These are phyloP conservation scores for Solanum medicagineum DNA, from an alignment of 257 asterid genomes.

Conservation along the genomic window DNA sequence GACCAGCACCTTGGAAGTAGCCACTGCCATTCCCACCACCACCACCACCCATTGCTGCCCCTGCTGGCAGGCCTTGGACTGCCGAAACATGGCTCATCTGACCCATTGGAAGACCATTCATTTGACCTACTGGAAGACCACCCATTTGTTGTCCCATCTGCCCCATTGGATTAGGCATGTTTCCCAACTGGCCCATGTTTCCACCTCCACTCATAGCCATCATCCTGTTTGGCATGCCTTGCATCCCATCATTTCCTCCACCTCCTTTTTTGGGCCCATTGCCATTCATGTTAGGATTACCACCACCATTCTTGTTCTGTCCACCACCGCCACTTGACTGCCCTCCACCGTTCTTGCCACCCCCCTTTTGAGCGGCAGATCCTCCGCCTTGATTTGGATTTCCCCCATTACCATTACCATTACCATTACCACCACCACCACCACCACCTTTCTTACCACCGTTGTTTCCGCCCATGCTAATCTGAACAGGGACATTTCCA, in stretches of 20 bases:
- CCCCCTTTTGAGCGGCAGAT: slow-evolving; percentile 22
- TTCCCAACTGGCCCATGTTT: slow-evolving; percentile 37
- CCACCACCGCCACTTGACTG: slow-evolving; percentile 28
- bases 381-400: slow-evolving; percentile 52
- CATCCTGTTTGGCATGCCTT: slow-evolving; percentile 78
- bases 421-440: slow-evolving; percentile 35
- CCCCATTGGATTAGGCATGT: slow-evolving; percentile 25
- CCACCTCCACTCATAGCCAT: slow-evolving; percentile 54
- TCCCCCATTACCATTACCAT: slow-evolving; percentile 37
- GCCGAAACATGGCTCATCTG: slow-evolving; percentile 62
- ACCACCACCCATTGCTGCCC: slow-evolving; percentile 26
- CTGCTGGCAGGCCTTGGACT: slow-evolving; percentile 57
- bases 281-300: slow-evolving; percentile 16
- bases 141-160: slow-evolving; percentile 27
- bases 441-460: slow-evolving; percentile 38
- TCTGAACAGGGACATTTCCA: slow-evolving; percentile 31
- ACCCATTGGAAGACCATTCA: slow-evolving; percentile 19
- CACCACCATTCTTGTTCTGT: slow-evolving; percentile 19
- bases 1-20: slow-evolving; percentile 42
- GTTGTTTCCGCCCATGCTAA: slow-evolving; percentile 29
- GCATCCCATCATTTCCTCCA: slow-evolving; percentile 64
- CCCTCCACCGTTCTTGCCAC: slow-evolving; percentile 50
- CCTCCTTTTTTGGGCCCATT: slow-evolving; percentile 58
- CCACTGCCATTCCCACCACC: slow-evolving; percentile 22
- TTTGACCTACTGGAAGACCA: slow-evolving; percentile 14